Base-by-base conservation (phyloP, 2,329 filamentous ascomycete species). In the Fusarium dlaminii region DNA sequence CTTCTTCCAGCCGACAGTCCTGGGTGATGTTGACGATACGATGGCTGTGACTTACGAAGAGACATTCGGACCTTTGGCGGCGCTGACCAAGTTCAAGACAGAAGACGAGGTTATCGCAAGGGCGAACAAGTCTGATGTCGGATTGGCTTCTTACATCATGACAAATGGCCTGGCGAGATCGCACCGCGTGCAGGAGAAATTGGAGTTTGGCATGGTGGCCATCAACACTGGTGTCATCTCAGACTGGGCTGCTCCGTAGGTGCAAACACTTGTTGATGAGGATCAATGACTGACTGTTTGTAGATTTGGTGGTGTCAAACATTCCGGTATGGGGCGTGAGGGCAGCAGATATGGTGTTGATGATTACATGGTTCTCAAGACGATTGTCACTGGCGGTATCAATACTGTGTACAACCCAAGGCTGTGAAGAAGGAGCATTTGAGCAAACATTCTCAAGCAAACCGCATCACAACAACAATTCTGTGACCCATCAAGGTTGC, bases 121-220 rank as follows among this genome's bases (percentile, higher is more conserved):
- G 42, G 90, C 90, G 4, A 92, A 92, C 72, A 86, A 89, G 55
- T 91, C 89, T 12, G 88, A 86, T 54, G 72, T 92, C 87, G 91
- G 91, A 9, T 80, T 92, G 68, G 91, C 91, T 13, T 90, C 88
- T 43, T 93, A 93, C 76, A 89, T 89, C 69, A 92, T 92, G 81
- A 93, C 91, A 2, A 91, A 91, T 82, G 89, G 92, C 75, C 83
- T 92, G 10, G 90, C 92, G 77, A 88, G 90, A 1, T 85, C 89
- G 58, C 92, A 90, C 88, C 84, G 91, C 66, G 82, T 93, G 78
- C 83, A 92, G 64, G 91, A 93, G 84, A 91, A 89, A 72, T 79
- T 93, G 39, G 90, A 93, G 79, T 90, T 91, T 9, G 91, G 90
- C 8, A 93, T 92, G 91, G 90, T 93, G 77, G 91, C 90, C 20